Percentiles rank a stretch among this genome's conserved stretches.
Evolutionary conservation across 345 rosid genomes (phyloP).

Genomic region (Punica granatum): DNA sequence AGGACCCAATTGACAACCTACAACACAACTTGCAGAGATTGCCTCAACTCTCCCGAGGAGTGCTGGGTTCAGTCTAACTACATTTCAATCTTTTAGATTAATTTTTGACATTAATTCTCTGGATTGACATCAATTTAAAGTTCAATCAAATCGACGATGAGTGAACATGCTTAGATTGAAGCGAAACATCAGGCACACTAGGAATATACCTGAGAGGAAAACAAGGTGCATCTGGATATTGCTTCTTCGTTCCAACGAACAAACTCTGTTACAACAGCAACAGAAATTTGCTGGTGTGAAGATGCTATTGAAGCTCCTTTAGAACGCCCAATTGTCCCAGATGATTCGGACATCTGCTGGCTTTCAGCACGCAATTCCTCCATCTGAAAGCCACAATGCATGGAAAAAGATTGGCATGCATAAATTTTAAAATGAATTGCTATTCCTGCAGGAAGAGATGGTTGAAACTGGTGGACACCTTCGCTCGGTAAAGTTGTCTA

Average conservation of each 20-base stretch:
- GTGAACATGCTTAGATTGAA: slow-evolving; percentile 6
- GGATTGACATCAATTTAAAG: no score
- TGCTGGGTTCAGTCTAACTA: background rate
- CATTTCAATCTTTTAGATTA: background rate
- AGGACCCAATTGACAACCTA: background rate
- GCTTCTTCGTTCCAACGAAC: slow-evolving; percentile 99
- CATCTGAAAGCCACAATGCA: slow-evolving; percentile 46
- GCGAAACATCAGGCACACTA: slow-evolving; percentile 1
- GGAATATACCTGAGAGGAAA: slow-evolving; percentile 70
- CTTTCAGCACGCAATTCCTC: slow-evolving; percentile 85
- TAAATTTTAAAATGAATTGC: background rate
- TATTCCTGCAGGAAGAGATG: background rate
- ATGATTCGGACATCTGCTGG: slow-evolving; percentile 64
- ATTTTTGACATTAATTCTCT: background rate
- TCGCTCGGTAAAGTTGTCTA: slow-evolving; percentile 76
- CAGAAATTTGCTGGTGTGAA: slow-evolving; percentile 86
- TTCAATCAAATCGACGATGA: no score
- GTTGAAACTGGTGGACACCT: slow-evolving; percentile 36
- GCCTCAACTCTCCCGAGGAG: background rate
- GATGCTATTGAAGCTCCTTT: slow-evolving; percentile 80
- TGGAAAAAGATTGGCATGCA: slow-evolving; percentile 10
- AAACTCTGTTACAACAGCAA: slow-evolving; percentile 96
- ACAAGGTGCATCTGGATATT: slow-evolving; percentile 80
- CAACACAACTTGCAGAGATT: background rate
- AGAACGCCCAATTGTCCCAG: slow-evolving; percentile 89